Conservation (phyloP, 805 yeast species). For the Lachancea meyersii region DNA sequence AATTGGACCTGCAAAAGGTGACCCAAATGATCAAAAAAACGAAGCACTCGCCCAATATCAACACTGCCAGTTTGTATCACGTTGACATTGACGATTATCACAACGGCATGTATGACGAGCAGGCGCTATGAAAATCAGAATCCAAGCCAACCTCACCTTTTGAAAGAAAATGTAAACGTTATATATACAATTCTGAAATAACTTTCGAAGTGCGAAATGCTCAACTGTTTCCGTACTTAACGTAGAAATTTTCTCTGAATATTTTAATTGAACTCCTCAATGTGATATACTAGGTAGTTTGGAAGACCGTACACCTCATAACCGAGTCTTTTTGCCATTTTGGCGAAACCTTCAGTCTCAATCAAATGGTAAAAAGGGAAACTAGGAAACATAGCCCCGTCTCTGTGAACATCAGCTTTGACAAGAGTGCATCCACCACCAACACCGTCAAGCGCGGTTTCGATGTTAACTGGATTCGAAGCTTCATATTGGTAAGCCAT, state of each 20-base stretch:
- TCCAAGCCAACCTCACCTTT: not conserved
- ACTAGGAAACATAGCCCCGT: slow-evolving; percentile 99
- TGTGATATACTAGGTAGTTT: slow-evolving; percentile 87
- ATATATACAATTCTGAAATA: not conserved
- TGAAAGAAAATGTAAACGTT: not conserved
- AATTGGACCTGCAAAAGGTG: slow-evolving; percentile 41
- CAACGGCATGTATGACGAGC: slow-evolving; percentile 10
- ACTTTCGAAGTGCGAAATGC: not conserved
- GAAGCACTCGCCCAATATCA: slow-evolving; percentile 37
- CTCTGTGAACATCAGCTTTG: slow-evolving; percentile 96
- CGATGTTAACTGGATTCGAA: slow-evolving; percentile 53
- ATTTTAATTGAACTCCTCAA: slow-evolving; percentile 47
- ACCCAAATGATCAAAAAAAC: slow-evolving; percentile 47
- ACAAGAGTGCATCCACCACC: slow-evolving; percentile 97
- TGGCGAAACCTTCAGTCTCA: slow-evolving; percentile 98
- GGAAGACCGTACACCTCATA: slow-evolving; percentile 91
- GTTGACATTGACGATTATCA: slow-evolving; percentile 16
- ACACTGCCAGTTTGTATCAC: not conserved
- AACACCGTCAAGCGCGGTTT: slow-evolving; percentile 90
- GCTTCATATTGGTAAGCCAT: slow-evolving; percentile 85
- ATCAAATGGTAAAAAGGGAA: slow-evolving; percentile 95
- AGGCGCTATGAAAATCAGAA: not conserved
- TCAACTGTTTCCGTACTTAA: not conserved
- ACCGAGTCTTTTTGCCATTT: slow-evolving; percentile 92
- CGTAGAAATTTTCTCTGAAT: not conserved